These are phyloP conservation scores for Spathaspora hagerdaliae DNA, from an alignment of 805 yeast species.

Conservation along the genomic window DNA sequence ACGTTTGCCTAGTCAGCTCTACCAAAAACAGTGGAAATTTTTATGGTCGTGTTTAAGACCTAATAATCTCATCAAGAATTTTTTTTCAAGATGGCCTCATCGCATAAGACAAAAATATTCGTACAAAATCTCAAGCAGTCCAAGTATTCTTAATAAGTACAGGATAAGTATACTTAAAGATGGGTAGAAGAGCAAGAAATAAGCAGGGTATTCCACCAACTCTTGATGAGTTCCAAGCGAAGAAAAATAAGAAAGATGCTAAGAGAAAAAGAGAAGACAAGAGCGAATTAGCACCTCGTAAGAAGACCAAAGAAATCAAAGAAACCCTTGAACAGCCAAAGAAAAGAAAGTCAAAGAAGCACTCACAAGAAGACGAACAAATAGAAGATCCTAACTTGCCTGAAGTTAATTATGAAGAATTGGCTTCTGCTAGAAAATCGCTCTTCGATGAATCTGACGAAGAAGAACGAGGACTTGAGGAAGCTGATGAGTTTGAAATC, in stretches of 20 bases:
- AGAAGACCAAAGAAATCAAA: slow-evolving; percentile 8
- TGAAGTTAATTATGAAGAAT: slow-evolving; percentile 58
- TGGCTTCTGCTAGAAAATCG: slow-evolving; percentile 66
- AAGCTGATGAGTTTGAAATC: slow-evolving; percentile 36
- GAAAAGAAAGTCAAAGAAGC: slow-evolving; percentile 24
- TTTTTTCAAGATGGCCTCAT: too few species aligned
- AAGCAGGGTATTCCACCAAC: slow-evolving; percentile 93
- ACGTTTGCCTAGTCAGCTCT: too few species aligned
- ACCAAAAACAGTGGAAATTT: too few species aligned
- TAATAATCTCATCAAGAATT: too few species aligned
- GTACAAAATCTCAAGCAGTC: background rate
- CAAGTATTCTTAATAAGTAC: background rate
- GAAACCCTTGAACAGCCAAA: slow-evolving; percentile 3
- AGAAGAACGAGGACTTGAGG: slow-evolving; percentile 33
- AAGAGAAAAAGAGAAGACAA: slow-evolving; percentile 25
- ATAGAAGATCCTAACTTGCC: slow-evolving; percentile 45
- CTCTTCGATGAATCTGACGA: slow-evolving; percentile 74
- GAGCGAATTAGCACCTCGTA: background rate
- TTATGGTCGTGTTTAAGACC: too few species aligned
- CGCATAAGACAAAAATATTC: background rate
- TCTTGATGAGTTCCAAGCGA: slow-evolving; percentile 70
- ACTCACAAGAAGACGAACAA: slow-evolving; percentile 18
- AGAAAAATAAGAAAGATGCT: slow-evolving; percentile 37
- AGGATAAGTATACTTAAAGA: slow-evolving; percentile 16
- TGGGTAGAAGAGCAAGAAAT: slow-evolving; percentile 93